These are phyloP conservation scores for Taiozyma sp. DNA, from an alignment of 1,139 yeast species.

Conservation along the genomic window DNA sequence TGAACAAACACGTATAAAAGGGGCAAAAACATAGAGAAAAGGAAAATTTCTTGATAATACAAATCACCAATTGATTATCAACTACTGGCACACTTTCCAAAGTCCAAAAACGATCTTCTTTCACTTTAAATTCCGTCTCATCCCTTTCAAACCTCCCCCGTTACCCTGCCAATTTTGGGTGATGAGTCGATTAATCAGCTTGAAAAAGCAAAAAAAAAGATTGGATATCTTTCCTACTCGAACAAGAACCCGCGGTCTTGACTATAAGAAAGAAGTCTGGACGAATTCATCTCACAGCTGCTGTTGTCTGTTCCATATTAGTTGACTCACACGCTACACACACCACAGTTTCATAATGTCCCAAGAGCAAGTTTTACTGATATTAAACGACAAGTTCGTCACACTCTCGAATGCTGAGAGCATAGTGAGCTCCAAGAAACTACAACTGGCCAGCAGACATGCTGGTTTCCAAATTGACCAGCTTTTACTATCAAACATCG, in stretches of 20 bases:
- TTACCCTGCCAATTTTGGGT: background rate
- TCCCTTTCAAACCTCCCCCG: too few relatives aligned
- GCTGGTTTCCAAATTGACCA: constrained; percentile 17
- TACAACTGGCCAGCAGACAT: constrained; percentile 10
- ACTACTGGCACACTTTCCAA: too few relatives aligned
- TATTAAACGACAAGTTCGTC: constrained; percentile 21
- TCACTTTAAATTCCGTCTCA: too few relatives aligned
- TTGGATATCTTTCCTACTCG: background rate
- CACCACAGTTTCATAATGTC: constrained; percentile 2
- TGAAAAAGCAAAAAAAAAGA: background rate
- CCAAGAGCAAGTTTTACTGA: constrained; percentile 15
- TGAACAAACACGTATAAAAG: background rate
- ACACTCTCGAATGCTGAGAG: constrained; percentile 19
- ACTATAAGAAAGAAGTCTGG: too few relatives aligned
- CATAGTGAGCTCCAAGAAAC: constrained; percentile 14
- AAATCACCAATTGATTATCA: too few relatives aligned
- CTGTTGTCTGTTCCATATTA: background rate
- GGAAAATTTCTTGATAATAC: too few relatives aligned
- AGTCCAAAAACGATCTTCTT: too few relatives aligned
- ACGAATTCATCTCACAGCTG: too few relatives aligned
- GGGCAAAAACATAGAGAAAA: background rate
- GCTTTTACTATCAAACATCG: constrained; percentile 21
- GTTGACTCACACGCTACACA: background rate
- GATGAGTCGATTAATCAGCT: background rate
- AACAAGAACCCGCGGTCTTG: too few relatives aligned